Base-by-base conservation (phyloP, 257 asterid species). In the Solanum phureja region DNA sequence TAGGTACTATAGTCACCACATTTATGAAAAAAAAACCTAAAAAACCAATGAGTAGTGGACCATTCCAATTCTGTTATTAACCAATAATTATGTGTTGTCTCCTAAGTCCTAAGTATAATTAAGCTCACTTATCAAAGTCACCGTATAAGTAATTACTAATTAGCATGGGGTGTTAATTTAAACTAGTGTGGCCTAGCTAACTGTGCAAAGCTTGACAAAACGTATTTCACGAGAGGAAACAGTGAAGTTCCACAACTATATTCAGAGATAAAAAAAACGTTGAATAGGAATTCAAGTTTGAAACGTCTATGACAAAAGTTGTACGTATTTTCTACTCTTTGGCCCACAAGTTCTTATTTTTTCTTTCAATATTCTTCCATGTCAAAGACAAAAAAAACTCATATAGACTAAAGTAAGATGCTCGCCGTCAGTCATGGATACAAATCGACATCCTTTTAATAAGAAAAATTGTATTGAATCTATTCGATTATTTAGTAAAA, bases 251-350 rank as follows among this genome's bases (percentile, higher is more conserved):
- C 38, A 81, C 68, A 81, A 42, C 3, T 42, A 42, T 42, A 81
- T 81, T 44, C 38, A 27, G 23, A 24, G 87, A 42, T 12, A 75
- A 27, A 24, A 23, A 49, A 72, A 11, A 18, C 44, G 24, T 35
- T 23, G 33, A 7, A 87, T 46, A 29, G 44, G 84, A 87, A 82
- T 76, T 75, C 88, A 90, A 87, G 86, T 89, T 90, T 91, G 89
- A 90, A 87, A 90, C 89, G 92, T 87, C 33, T 18, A 14, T 33
- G 24, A 18, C 68, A 29, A 29, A 79, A 81, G 38, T 81, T 18
- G 27, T 81, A 16, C 68, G 35, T 29, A 46, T 81, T 19, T 46
- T 81, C 40, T 29, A 27, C 18, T 18, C 18, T 46, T 16, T 16
- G 40, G 4, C 27, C 85, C 85, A 27, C 85, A 56, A 27, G 11